Conservation (phyloP, 2,329 filamentous ascomycete genomes). For the Paecilomyces dactylethromorphus region DNA sequence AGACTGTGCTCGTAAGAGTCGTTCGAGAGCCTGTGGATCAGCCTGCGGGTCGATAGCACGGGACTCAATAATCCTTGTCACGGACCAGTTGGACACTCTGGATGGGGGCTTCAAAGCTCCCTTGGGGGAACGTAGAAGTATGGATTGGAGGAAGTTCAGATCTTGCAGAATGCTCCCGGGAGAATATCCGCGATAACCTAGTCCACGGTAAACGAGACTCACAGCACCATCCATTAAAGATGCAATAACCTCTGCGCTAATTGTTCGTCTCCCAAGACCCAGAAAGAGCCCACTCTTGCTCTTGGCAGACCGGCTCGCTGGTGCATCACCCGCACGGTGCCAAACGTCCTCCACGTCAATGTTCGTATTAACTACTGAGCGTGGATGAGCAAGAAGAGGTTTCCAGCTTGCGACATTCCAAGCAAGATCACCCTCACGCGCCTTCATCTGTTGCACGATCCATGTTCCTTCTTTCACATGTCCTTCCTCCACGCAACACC, state of each 20-base stretch:
- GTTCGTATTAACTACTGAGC: conserved; percentile 25
- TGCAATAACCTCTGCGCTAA: conserved; percentile 53
- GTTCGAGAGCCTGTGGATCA: conserved; percentile 40
- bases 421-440: conserved; percentile 14
- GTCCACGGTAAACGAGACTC: conserved; percentile 38
- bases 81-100: conserved; percentile 28
- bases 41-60: conserved; percentile 38
- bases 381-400: conserved; percentile 19
- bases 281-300: conserved; percentile 23
- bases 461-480: conserved; percentile 34
- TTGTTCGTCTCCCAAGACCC: conserved; percentile 40
- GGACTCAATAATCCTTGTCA: conserved; percentile 48
- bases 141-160: conserved; percentile 13
- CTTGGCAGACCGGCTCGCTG: conserved; percentile 5
- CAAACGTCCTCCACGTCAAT: conserved; percentile 29
- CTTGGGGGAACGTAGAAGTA: conserved; percentile 12
- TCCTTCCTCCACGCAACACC: conserved; percentile 45
- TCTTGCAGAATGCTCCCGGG: conserved; percentile 21
- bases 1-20: conserved; percentile 25
- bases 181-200: conserved; percentile 24
- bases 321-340: conserved; percentile 21
- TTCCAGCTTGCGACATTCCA: conserved; percentile 40
- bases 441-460: conserved; percentile 30
- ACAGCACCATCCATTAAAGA: conserved; percentile 49
- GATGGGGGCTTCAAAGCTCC: conserved; percentile 21